Percentiles rank a stretch among this genome's conserved stretches.
phyloP scores from a whole-genome alignment of 164 flowering plant species.

The Amborella trichopoda region DNA sequence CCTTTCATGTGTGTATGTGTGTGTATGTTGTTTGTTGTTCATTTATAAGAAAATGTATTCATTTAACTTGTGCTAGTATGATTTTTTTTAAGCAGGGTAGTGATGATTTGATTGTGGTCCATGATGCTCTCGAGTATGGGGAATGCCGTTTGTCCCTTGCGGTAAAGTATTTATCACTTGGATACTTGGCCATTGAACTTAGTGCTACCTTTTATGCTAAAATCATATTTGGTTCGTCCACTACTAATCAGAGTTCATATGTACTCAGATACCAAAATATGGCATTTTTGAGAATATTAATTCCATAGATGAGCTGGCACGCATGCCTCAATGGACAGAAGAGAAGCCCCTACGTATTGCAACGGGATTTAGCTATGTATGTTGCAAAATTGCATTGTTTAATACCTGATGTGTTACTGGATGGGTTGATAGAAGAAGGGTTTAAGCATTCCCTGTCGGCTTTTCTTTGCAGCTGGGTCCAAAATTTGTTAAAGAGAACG shows the following conservation, averaged over 20 bases:
- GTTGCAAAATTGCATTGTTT: conserved; percentile 5
- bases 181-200: not conserved
- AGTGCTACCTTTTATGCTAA: too few relatives aligned
- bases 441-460: not conserved
- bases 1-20: too few relatives aligned
- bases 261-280: conserved; percentile 81
- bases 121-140: conserved; percentile 85
- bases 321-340: conserved; percentile 95
- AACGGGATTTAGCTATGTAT: conserved; percentile 84
- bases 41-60: too few relatives aligned
- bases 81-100: conserved; percentile 33
- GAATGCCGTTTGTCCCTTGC: conserved; percentile 85
- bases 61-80: not conserved
- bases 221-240: too few relatives aligned
- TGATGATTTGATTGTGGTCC: conserved; percentile 79
- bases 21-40: too few relatives aligned
- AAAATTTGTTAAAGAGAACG: conserved; percentile 74
- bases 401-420: not conserved
- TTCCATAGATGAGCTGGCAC: conserved; percentile 68
- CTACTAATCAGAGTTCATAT: too few relatives aligned
- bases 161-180: conserved; percentile 20
- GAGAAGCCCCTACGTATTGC: conserved; percentile 90
- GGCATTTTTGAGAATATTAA: conserved; percentile 93
- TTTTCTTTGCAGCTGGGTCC: conserved; percentile 58
- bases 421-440: not conserved